phyloP scores from a whole-genome alignment of 2,329 filamentous ascomycete genomes.

The Paecilomyces sp. region DNA sequence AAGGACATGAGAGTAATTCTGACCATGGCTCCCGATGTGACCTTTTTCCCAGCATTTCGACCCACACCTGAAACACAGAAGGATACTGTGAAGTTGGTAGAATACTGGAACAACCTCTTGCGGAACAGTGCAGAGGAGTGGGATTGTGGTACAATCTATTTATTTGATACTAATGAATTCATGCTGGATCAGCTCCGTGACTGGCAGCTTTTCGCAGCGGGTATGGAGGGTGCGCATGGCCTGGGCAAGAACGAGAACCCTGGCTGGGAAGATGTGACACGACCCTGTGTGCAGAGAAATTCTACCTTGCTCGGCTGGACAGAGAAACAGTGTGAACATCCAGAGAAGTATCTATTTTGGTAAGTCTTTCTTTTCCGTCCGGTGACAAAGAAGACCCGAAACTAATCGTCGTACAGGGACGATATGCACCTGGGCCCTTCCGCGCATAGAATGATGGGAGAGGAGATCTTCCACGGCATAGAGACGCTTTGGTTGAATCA shows the following conservation, averaged over 20 bases:
- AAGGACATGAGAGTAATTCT: constrained; percentile 29
- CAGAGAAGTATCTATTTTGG: constrained; percentile 36
- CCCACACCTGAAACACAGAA: constrained; percentile 23
- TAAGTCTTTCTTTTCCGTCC: constrained; percentile 14
- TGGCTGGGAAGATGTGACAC: constrained; percentile 30
- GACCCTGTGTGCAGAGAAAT: constrained; percentile 24
- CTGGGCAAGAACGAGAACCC: constrained; percentile 24
- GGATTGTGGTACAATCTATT: constrained; percentile 25
- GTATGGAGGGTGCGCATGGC: constrained; percentile 27
- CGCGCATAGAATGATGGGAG: constrained; percentile 30
- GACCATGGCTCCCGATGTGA: constrained; percentile 31
- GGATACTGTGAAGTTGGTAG: constrained; percentile 22
- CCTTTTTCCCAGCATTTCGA: constrained; percentile 31
- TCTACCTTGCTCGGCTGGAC: constrained; percentile 19
- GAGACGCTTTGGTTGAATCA: constrained; percentile 23
- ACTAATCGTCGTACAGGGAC: constrained; percentile 23
- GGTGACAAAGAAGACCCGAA: constrained; percentile 4
- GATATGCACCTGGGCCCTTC: constrained; percentile 33
- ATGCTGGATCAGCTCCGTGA: constrained; percentile 31
- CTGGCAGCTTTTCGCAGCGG: constrained; percentile 27
- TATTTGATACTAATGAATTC: constrained; percentile 35
- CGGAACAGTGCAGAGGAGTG: constrained; percentile 22
- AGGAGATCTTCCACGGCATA: constrained; percentile 30
- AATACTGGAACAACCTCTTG: constrained; percentile 28
- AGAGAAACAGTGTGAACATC: constrained; percentile 23